These are phyloP conservation scores for Mycena sanguinolenta DNA, from an alignment of 768 basidiomycete genomes.

Conservation along the genomic window DNA sequence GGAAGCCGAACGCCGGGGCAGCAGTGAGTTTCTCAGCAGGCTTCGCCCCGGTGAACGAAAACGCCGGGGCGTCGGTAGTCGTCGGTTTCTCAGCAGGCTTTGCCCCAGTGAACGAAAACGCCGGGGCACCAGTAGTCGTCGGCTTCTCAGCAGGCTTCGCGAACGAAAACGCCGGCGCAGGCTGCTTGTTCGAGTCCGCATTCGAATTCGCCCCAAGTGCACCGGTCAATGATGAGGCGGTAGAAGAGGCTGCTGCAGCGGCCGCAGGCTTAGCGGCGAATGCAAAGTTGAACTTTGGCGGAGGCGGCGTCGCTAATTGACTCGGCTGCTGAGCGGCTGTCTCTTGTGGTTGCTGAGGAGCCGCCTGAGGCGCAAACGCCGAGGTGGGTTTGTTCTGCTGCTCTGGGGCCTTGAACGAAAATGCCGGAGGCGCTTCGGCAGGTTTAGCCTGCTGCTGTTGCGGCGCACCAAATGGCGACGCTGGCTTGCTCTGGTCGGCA, in stretches of 20 bases:
- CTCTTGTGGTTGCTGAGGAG: constrained; percentile 8
- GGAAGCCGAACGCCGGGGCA: constrained; percentile 15
- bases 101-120: constrained; percentile 39
- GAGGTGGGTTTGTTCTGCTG: constrained; percentile 25
- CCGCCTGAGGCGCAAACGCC: constrained; percentile 29
- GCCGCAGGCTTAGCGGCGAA: constrained; percentile 32
- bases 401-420: constrained; percentile 36
- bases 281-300: constrained; percentile 57
- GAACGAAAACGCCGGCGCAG: constrained; percentile 39
- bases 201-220: not conserved
- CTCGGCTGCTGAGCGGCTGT: constrained; percentile 20
- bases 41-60: constrained; percentile 38
- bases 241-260: constrained; percentile 26
- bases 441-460: constrained; percentile 21
- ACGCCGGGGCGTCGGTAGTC: not conserved
- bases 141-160: constrained; percentile 35
- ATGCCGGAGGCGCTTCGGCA: constrained; percentile 10
- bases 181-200: not conserved
- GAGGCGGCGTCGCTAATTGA: constrained; percentile 41
- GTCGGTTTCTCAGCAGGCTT: constrained; percentile 34
- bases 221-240: constrained; percentile 25
- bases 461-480: constrained; percentile 19
- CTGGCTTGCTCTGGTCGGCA: not conserved
- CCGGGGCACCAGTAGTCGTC: not conserved
- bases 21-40: constrained; percentile 33